Conservation (phyloP, 306 rosid genomes). For the Adenanthera pavonina region DNA sequence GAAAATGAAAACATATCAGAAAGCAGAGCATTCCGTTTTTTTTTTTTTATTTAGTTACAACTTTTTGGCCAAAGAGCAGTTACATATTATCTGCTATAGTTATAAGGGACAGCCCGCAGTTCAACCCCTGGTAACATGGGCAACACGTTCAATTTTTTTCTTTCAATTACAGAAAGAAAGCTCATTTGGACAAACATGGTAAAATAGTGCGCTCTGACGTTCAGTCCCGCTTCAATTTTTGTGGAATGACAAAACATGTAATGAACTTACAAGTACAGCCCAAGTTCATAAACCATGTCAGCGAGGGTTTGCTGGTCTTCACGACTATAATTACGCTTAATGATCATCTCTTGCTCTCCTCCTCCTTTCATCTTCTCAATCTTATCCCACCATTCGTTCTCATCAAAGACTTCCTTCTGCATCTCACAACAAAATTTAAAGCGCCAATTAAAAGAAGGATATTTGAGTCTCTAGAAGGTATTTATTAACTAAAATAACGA, state of each 20-base stretch:
- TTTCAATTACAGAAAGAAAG: background rate
- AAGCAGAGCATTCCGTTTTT: background rate
- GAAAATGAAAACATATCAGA: background rate
- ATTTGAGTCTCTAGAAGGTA: background rate
- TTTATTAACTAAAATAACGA: background rate
- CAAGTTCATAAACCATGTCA: constrained; percentile 80
- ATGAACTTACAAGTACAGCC: constrained; percentile 77
- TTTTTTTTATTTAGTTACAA: too few species aligned
- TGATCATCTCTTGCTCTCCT: constrained; percentile 76
- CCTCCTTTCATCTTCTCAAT: constrained; percentile 78
- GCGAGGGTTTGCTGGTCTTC: constrained; percentile 76
- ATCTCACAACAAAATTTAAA: background rate
- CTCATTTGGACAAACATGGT: background rate
- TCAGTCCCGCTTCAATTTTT: background rate
- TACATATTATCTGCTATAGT: background rate
- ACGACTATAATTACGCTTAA: constrained; percentile 69
- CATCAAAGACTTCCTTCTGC: constrained; percentile 83
- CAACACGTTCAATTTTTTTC: background rate
- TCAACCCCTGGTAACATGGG: background rate
- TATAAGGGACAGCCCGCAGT: background rate
- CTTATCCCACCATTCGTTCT: constrained; percentile 84
- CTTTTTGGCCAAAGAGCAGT: background rate
- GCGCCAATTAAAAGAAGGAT: background rate
- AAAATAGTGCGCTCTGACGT: constrained; percentile 4
- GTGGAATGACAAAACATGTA: constrained; percentile 24